Conservation (phyloP, 495 filamentous ascomycete species). For the Xylaria curta region DNA sequence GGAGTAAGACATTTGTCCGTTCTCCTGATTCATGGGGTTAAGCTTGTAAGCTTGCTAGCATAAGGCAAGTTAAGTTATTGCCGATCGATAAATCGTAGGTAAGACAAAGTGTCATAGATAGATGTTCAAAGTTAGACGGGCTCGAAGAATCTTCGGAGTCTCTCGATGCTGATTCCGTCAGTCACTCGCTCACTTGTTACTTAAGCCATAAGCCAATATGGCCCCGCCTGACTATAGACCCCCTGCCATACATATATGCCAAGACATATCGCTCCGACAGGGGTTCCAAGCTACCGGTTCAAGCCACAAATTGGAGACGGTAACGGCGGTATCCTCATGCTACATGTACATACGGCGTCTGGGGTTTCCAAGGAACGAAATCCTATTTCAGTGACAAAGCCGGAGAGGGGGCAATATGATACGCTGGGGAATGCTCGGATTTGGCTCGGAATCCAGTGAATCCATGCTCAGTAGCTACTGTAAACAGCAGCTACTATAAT, state of each 20-base stretch:
- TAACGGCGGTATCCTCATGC: background rate
- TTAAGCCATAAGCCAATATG: background rate
- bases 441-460: conserved; percentile 6
- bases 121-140: background rate
- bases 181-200: background rate
- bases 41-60: background rate
- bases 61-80: background rate
- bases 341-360: conserved; percentile 4
- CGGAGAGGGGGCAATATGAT: background rate
- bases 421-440: conserved; percentile 10
- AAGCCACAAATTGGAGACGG: conserved; percentile 11
- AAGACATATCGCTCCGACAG: background rate
- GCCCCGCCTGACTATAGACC: background rate
- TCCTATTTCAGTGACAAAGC: conserved; percentile 2
- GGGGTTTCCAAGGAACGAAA: background rate
- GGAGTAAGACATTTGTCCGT: background rate
- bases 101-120: background rate
- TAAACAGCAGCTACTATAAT: background rate
- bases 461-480: background rate
- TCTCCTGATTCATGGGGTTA: background rate
- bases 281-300: conserved; percentile 20
- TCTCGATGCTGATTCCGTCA: background rate
- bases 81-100: background rate
- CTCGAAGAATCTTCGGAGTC: background rate
- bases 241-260: conserved; percentile 2